phyloP scores from a whole-genome alignment of 345 rosid species.

The Raphanus raphanistrum region DNA sequence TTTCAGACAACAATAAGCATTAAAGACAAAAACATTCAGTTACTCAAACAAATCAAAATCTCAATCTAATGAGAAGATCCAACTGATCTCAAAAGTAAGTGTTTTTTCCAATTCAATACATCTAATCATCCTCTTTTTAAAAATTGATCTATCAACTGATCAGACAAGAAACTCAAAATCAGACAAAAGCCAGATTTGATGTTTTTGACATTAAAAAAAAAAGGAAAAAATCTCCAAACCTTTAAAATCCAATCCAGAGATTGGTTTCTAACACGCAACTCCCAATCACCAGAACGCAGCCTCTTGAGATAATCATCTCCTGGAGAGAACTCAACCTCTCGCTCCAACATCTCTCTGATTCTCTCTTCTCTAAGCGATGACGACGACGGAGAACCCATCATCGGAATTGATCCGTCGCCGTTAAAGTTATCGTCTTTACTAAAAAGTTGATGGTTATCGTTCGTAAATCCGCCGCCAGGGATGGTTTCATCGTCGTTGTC shows the following conservation, averaged over 20 bases:
- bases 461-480: slow-evolving; percentile 23
- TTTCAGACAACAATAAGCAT: slow-evolving; percentile 25
- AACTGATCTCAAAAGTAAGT: background rate
- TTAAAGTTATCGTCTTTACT: slow-evolving; percentile 33
- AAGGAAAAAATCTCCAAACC: slow-evolving; percentile 42
- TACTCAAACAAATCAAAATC: slow-evolving; percentile 21
- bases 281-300: slow-evolving; percentile 57
- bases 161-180: background rate
- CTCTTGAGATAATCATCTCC: slow-evolving; percentile 54
- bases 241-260: slow-evolving; percentile 71
- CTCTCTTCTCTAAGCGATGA: slow-evolving; percentile 44
- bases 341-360: slow-evolving; percentile 53
- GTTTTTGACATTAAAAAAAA: slow-evolving; percentile 18
- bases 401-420: slow-evolving; percentile 40
- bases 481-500: slow-evolving; percentile 35
- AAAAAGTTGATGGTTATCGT: slow-evolving; percentile 9
- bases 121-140: background rate
- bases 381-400: slow-evolving; percentile 33
- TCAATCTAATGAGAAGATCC: slow-evolving; percentile 29
- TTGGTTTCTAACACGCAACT: slow-evolving; percentile 49
- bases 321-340: slow-evolving; percentile 55
- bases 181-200: slow-evolving; percentile 21
- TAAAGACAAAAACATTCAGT: slow-evolving; percentile 17
- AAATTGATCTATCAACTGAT: background rate
- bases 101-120: slow-evolving; percentile 9